These are phyloP conservation scores for Graphiopsis chlorocephala DNA, from an alignment of 2,329 filamentous ascomycete genomes.

Conservation along the genomic window DNA sequence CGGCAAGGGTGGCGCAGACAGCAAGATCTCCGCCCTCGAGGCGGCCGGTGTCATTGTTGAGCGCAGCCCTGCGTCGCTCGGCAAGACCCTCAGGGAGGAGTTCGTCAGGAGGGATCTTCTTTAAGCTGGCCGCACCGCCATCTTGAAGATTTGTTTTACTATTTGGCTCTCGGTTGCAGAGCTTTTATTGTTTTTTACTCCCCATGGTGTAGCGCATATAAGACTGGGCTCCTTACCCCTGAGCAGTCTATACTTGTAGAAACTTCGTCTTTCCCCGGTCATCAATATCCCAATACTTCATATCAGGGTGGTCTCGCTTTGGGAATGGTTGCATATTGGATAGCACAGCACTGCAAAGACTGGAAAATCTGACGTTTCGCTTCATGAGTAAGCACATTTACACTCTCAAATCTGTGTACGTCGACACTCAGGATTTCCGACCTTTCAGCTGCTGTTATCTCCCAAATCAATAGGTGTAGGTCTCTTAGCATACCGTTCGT, in stretches of 20 bases:
- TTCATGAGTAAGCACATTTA: neutral
- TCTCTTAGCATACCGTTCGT: neutral
- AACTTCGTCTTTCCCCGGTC: slow-evolving; percentile 30
- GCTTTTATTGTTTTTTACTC: slow-evolving; percentile 9
- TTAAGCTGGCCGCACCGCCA: slow-evolving; percentile 47
- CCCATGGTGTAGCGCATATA: slow-evolving; percentile 16
- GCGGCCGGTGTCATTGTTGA: slow-evolving; percentile 92
- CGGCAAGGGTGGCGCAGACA: slow-evolving; percentile 96
- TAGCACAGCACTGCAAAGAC: neutral
- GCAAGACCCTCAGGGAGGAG: slow-evolving; percentile 90
- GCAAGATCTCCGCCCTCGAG: slow-evolving; percentile 95
- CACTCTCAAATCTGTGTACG: neutral
- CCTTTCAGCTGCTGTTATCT: neutral
- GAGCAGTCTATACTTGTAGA: slow-evolving; percentile 16
- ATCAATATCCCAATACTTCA: neutral
- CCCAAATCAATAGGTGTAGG: neutral
- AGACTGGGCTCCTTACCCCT: slow-evolving; percentile 13
- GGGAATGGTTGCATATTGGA: neutral
- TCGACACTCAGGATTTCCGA: neutral
- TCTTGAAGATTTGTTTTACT: slow-evolving; percentile 16
- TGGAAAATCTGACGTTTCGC: neutral
- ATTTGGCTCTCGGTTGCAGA: slow-evolving; percentile 8
- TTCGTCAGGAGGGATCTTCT: slow-evolving; percentile 95
- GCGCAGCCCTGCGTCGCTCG: slow-evolving; percentile 85
- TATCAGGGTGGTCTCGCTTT: neutral